Conservation (phyloP, 2,329 filamentous ascomycete genomes). For the Claviceps humidiphila region DNA sequence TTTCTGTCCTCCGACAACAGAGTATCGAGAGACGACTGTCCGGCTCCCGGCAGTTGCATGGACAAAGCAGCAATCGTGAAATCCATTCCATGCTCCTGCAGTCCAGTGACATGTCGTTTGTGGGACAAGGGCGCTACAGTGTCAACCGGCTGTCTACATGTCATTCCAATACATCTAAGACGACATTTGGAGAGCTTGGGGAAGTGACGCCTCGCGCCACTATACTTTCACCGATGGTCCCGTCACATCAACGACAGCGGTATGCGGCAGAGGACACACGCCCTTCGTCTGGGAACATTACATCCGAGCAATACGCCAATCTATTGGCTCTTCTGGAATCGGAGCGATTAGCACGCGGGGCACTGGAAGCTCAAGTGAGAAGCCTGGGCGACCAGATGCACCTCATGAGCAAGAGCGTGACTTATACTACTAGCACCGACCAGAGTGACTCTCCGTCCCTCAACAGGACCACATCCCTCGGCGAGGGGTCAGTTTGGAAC, state of each 20-base stretch:
- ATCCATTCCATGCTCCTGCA: neutral
- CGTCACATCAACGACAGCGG: constrained; percentile 25
- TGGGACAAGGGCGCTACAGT: constrained; percentile 1
- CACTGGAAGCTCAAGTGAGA: constrained; percentile 43
- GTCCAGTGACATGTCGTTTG: neutral
- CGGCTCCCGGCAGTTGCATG: neutral
- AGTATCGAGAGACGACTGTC: constrained; percentile 16
- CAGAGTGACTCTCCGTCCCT: constrained; percentile 19
- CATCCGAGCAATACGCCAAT: constrained; percentile 34
- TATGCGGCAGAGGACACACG: constrained; percentile 10
- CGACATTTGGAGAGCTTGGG: constrained; percentile 33
- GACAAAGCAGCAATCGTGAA: neutral
- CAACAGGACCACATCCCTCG: constrained; percentile 19
- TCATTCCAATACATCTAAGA: constrained; percentile 27
- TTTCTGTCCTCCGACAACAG: constrained; percentile 24
- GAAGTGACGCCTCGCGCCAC: constrained; percentile 27
- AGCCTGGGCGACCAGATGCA: constrained; percentile 37
- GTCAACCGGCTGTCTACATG: constrained; percentile 19
- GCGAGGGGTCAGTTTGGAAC: constrained; percentile 27
- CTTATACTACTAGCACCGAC: constrained; percentile 7
- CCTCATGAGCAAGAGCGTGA: constrained; percentile 27
- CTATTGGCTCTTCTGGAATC: constrained; percentile 40
- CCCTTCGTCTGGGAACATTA: constrained; percentile 19
- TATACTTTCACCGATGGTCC: constrained; percentile 20
- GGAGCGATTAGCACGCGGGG: constrained; percentile 41